Evolutionary conservation across 179 eudicot genomes (phyloP), one percentile per base, ranked within the genome.

Genomic region (Nepenthes alata): DNA sequence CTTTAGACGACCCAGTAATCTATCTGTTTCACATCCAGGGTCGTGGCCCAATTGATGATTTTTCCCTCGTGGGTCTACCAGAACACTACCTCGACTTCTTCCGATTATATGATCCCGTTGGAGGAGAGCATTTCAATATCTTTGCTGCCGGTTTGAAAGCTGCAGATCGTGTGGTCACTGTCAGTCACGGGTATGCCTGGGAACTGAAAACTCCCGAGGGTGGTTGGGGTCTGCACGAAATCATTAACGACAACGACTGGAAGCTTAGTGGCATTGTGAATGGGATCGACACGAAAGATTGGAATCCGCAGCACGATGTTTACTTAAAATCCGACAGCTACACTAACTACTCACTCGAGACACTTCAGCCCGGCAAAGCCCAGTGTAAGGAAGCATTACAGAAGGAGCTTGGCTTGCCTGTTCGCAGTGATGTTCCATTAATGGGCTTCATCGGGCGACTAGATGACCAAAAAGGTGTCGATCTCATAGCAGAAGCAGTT

Each of bases 141-240:
- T 87, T 90, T 63, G 97, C 99, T 4, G 97, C 87, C 34, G 97
- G 99, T 65, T 60, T 94, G 5, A 94, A 85, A 53, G 66, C 86
- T 6, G 97, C 97, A 13, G 97, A 94, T 55, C 97, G 97, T 38
- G 71, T 90, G 10, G 89, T 94, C 56, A 90, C 97, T 34, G 99
- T 90, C 41, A 94, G 99, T 71, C 96, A 83, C 57, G 97, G 96
- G 37, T 94, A 94, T 62, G 78, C 97, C 3, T 74, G 97, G 99
- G 99, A 94, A 80, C 72, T 94, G 37, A 94, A 82, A 83, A 94
- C 99, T 16, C 60, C 63, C 4, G 97, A 90, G 72, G 99, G 99
- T 35, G 99, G 99, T 35, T 91, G 96, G 97, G 99, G 99, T 62
- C 79, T 94, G 60, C 80, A 87, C 52, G 71, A 75, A 9, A 79